Evolutionary conservation across 208 protist genomes (phyloP).

Genomic region (Crithidia expoeki): DNA sequence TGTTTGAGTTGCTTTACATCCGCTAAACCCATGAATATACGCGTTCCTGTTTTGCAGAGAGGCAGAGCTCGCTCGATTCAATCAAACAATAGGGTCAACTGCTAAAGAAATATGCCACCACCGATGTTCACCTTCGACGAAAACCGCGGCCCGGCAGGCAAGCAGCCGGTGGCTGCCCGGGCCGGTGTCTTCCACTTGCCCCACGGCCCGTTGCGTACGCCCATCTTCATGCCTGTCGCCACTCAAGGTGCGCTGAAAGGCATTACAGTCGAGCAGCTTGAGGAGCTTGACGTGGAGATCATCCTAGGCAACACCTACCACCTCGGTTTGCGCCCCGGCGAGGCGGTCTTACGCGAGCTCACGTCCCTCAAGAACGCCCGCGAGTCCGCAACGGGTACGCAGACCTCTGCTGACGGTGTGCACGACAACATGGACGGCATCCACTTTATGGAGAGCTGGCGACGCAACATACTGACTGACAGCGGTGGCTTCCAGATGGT

Average conservation of each 20-base stretch:
- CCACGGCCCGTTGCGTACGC: constrained; percentile 89
- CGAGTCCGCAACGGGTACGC: constrained; percentile 17
- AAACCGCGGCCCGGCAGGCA: constrained; percentile 50
- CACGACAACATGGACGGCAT: constrained; percentile 95
- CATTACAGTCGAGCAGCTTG: constrained; percentile 93
- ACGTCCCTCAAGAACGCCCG: constrained; percentile 69
- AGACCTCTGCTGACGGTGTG: constrained; percentile 36
- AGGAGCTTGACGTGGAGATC: constrained; percentile 94
- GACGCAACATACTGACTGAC: constrained; percentile 97
- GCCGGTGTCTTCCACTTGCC: constrained; percentile 90
- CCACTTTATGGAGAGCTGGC: constrained; percentile 97
- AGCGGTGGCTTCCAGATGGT: constrained; percentile 99
- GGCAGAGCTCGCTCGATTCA: no score
- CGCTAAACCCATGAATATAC: no score
- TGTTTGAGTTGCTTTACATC: neutral
- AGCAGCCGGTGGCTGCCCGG: constrained; percentile 63
- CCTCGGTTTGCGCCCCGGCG: constrained; percentile 94
- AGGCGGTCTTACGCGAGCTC: constrained; percentile 79
- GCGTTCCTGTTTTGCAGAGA: no score
- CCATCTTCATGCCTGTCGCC: constrained; percentile 98
- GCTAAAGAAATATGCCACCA: constrained; percentile 16
- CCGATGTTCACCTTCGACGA: constrained; percentile 76
- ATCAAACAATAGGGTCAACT: no score
- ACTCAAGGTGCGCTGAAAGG: constrained; percentile 98
- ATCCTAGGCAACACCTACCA: constrained; percentile 99